Base-by-base conservation (phyloP, 768 basidiomycete genomes). In the Hydnomerulius pinastri region DNA sequence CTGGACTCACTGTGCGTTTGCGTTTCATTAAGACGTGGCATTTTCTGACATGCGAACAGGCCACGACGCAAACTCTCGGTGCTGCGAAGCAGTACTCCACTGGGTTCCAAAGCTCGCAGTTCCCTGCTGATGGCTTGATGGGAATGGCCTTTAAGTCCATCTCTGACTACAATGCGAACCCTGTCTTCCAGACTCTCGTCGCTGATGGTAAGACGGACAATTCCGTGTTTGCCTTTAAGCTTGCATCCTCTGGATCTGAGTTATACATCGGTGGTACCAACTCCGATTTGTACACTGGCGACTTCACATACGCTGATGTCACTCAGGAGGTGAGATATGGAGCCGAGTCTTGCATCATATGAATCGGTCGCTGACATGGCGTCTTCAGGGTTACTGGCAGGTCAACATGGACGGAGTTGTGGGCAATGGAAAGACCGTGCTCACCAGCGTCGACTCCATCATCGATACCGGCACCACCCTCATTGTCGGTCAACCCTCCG, bases 181-280 rank as follows among this genome's bases (percentile, higher is more conserved):
- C 76, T 0, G 56, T 76, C 37, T 74, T 78, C 55, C 64, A 78
- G 33, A 74, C 64, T 13, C 69, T 81, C 4, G 52, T 77, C 18
- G 47, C 58, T 1, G 67, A 81, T 43, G 65, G 63, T 4, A 46
- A 61, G 46, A 56, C 63, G 2, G 54, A 66, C 8, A 51, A 65
- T 5, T 46, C 72, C 20, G 65, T 67, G 41, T 81, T 82, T 57
- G 70, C 74, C 10, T 77, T 83, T 61, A 79, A 78, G 58, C 63
- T 82, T 7, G 61, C 77, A 11, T 18, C 58, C 7, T 46, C 57
- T 12, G 72, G 71, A 4, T 68, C 74, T 2, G 77, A 80, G 63
- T 67, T 85, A 13, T 76, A 71, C 58, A 53, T 86, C 20, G 83
- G 83, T 35, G 83, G 82, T 39, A 65, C 66, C 9, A 71, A 86